Percentiles rank a stretch among this genome's conserved stretches.
Evolutionary conservation across 2,329 filamentous ascomycete genomes (phyloP).

Genomic region (Aspergillus ustus): DNA sequence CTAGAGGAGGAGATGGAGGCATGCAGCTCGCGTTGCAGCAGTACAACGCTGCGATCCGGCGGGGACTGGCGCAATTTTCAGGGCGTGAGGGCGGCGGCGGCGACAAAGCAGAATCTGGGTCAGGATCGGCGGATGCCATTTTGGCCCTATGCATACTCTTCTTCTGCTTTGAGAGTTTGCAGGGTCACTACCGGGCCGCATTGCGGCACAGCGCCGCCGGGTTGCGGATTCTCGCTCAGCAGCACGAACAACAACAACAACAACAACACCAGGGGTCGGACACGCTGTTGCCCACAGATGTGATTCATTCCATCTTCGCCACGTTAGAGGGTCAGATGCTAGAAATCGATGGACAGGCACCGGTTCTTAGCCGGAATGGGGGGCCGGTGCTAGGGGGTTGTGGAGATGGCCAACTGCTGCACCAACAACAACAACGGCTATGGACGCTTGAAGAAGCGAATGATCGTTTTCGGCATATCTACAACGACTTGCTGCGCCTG

Average conservation of each 20-base stretch:
- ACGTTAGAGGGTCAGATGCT: conserved; percentile 27
- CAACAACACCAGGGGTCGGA: no score
- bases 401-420: background rate
- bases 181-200: conserved; percentile 54
- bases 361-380: background rate
- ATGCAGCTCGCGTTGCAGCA: conserved; percentile 48
- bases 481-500: conserved; percentile 21
- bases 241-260: conserved; percentile 7
- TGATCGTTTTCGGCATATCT: conserved; percentile 20
- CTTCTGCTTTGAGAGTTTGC: conserved; percentile 60
- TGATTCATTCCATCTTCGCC: conserved; percentile 20
- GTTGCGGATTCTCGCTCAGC: conserved; percentile 33
- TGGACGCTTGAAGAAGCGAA: conserved; percentile 19
- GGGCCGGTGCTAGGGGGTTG: background rate
- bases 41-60: conserved; percentile 54
- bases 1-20: background rate
- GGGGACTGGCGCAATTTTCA: conserved; percentile 35
- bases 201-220: conserved; percentile 41
- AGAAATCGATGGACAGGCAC: conserved; percentile 22
- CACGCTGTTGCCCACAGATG: conserved; percentile 17
- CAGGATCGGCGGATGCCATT: conserved; percentile 36
- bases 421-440: background rate
- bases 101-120: conserved; percentile 7
- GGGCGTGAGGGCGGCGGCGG: conserved; percentile 36
- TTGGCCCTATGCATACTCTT: conserved; percentile 57